Base-by-base conservation (phyloP, 148 eudicot species). In the Selenicereus undatus region DNA sequence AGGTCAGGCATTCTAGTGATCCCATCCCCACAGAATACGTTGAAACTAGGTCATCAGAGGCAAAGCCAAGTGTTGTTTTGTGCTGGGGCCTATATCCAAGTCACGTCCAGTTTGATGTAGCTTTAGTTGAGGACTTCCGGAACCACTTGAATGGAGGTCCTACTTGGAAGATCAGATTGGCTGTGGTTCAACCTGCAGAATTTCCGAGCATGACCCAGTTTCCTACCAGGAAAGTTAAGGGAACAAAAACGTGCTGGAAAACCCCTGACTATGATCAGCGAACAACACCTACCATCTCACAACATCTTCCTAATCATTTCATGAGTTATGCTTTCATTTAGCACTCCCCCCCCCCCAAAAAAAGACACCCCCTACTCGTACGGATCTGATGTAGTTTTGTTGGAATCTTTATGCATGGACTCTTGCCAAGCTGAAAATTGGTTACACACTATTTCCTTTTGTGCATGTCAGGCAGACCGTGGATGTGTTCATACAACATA, bases 21-120 rank as follows among this genome's bases (percentile, higher is more conserved):
- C 94, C 94, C 14, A 91, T 86, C 81, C 92, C 92, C 11, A 86
- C 88, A 3, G 92, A 90, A 62, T 85, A 90, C 71, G 81, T 73
- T 56, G 88, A 86, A 26, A 73, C 77, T 30, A 27, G 79, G 68
- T 60, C 45, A 29, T 14, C 52, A 42, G 29, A 80, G 62, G 24
- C 17, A 16, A 80, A 74, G 73, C 90, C 91, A 10, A 87, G 82
- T 30, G 71, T 82, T 9, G 89, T 88, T 24, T 91, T 86, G 52
- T 91, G 85, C 73, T 90, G 92, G 94, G 94, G 90, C 76, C 78
- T 91, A 30, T 76, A 83, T n/a, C 84, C 83, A 13, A 80, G 72
- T 32, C 81, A 72, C 9, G 36, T 32, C 1, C 52, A 50, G 60
- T 29, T 88, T 21, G 74, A 88, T 48, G 8, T 85, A 36, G 30